Conservation (phyloP, 164 flowering plant genomes). For the Kalanchoe fedtschenkoi region DNA sequence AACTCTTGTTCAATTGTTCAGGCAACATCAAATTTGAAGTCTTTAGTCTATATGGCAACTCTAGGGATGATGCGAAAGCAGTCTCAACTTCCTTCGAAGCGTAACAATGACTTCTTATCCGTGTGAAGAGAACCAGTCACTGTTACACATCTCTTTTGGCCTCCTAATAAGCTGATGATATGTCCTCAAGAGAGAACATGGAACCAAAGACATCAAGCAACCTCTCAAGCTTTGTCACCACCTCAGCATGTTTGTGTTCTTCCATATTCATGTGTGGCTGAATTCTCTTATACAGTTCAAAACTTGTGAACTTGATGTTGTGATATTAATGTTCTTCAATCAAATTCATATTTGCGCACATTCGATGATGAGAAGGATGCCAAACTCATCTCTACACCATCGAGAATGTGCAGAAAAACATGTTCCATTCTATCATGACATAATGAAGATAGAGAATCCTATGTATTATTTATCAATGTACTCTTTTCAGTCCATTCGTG, state of each 20-base stretch:
- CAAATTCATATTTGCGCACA: no score
- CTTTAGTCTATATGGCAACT: background rate
- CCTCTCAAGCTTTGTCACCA: conserved; percentile 15
- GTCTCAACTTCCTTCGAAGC: conserved; percentile 1
- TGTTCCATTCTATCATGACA: no score
- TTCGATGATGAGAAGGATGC: conserved; percentile 3
- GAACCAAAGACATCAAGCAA: conserved; percentile 35
- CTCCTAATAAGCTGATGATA: conserved; percentile 27
- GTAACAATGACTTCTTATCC: background rate
- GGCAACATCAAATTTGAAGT: conserved; percentile 7
- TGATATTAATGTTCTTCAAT: no score
- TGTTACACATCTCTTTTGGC: conserved; percentile 16
- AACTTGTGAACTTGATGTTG: no score
- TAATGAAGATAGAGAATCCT: no score
- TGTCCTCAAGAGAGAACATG: conserved; percentile 26
- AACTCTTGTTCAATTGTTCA: conserved; percentile 4
- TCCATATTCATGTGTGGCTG: no score
- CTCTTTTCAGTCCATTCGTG: no score
- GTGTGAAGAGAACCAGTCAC: conserved; percentile 22
- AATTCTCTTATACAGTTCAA: no score
- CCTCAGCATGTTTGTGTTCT: conserved; percentile 11
- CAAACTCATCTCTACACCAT: background rate
- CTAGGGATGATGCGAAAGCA: conserved; percentile 8
- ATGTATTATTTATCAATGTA: no score
- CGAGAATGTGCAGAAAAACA: no score